Evolutionary conservation across 192 early-diverging fungal species (phyloP), one percentile per base, ranked within the genome.

Genomic region (Ramicandelaber brevisporus): DNA sequence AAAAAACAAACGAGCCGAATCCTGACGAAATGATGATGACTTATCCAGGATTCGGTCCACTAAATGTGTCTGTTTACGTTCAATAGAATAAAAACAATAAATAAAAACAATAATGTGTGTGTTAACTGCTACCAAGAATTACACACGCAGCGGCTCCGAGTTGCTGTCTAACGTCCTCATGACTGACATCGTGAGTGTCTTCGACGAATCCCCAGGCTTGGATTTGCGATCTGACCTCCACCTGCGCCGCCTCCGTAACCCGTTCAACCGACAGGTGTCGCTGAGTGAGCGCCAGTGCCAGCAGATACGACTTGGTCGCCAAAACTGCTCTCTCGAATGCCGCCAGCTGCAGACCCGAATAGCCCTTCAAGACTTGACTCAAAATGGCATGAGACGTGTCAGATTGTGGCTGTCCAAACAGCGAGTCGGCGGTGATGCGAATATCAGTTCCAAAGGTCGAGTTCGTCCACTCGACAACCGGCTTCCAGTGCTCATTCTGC

Each of bases 131-230:
- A 18, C 45, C 48, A 27, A 56, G 37, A 7, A 56, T 38, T 2
- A 44, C 43, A 23, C 63, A 68, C 5, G 64, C 68, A 11, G 59
- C 69, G n/a, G 74, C 62, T 15, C 76, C 78, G n/a, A 86, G 53
- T 29, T 68, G 69, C 41, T 71, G 61, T 34, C 64, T 69, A 15
- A 73, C 42, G n/a, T 46, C 53, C 1, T 46, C 46, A 12, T 55
- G 45, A 29, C 49, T 46, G 14, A 55, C 38, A 24, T 55, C 53
- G 37, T 55, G 53, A 4, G 53, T 68, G 40, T 81, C 78, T 48
- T 83, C 75, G 6, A 87, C 77, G 44, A 77, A 69, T 17, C 90
- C 90, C 86, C 85, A 97, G 20, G 61, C 60, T 19, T 70, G 59
- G 21, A 83, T 92, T 56, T 97, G 90, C 9, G 78, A 56, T 39